Base-by-base conservation (phyloP, 1,284 basidiomycete species). In the Melanopsichium pennsylvanicum region DNA sequence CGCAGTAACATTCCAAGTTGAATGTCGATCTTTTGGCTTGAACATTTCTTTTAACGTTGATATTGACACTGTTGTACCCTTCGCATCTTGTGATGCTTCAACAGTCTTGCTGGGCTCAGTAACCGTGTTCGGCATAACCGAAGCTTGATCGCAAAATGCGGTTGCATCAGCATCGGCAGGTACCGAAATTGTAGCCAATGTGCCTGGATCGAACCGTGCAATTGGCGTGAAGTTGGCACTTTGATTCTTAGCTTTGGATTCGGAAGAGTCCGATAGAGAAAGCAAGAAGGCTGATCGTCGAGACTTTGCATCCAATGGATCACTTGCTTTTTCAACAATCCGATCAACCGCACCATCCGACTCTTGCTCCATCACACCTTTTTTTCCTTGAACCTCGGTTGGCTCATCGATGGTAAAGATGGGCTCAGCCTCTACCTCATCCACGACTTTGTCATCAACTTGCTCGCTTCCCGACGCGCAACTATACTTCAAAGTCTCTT, bases 11-110 rank as follows among this genome's bases (percentile, higher is more conserved):
- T n/a, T 41, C 0, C 46, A 55, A 1, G 16, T 9, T 15, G 46
- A 46, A 7, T 32, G 16, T 10, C 43, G 54, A 29, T 71, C 75
- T 33, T 76, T 59, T 15, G 76, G 74, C 45, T 63, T 63, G 59
- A 79, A 79, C 76, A 79, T 79, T 32, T 72, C 70, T 31, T 73
- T 79, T 21, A 79, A 51, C 6, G 56, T 69, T 13, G 59, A 59
- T 57, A 73, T 67, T 2, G 52, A 54, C 1, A 75, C 70, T 27
- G 43, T 39, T 5, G 44, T 51, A 5, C 49, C 59, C 7, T 25
- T 19, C 4, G 34, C 58, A 4, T 25, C 32, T 11, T 18, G n/a
- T 1, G 36, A 19, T 11, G 45, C 15, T 16, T 33, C 29, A 31
- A 33, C n/a, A 2, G 34, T 21, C 19, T 22, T 40, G 16, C 19